Conservation (phyloP, 176 grass and related monocot genomes). For the Canna indica region DNA sequence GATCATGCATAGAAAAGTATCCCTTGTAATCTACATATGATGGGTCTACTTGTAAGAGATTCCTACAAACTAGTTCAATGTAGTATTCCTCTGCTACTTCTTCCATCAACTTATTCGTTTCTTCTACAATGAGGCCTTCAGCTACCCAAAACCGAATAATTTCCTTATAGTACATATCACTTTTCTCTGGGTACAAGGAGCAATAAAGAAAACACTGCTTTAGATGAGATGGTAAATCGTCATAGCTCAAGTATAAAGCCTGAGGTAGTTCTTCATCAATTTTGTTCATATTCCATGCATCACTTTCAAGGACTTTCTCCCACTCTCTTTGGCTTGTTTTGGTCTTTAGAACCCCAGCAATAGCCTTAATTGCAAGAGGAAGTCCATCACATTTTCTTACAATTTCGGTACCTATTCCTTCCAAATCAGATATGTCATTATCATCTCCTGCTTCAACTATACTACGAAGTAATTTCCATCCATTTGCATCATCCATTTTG, state of each 20-base stretch:
- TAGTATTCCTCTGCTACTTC: slow-evolving; percentile 35
- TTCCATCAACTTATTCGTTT: slow-evolving; percentile 13
- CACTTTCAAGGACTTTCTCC: too few relatives aligned
- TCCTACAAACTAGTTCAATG: slow-evolving; percentile 20
- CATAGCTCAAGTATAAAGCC: slow-evolving; percentile 39
- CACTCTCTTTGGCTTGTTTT: too few relatives aligned
- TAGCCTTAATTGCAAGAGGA: too few relatives aligned
- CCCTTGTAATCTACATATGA: background rate
- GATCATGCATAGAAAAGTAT: background rate
- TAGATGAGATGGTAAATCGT: too few relatives aligned
- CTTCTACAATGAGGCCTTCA: slow-evolving; percentile 21
- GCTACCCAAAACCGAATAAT: background rate
- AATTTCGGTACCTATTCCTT: slow-evolving; percentile 22
- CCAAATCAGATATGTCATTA: slow-evolving; percentile 11
- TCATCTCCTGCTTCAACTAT: slow-evolving; percentile 34
- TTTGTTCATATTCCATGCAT: slow-evolving; percentile 22
- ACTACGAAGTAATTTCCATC: slow-evolving; percentile 32
- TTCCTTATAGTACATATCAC: background rate
- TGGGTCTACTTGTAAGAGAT: slow-evolving; percentile 23
- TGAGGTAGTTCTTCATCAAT: slow-evolving; percentile 12
- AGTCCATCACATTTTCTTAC: slow-evolving; percentile 29
- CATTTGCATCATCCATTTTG: slow-evolving; percentile 11
- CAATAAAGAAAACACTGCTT: too few relatives aligned
- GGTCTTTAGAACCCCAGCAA: too few relatives aligned
- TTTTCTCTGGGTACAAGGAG: too few relatives aligned